phyloP scores from a whole-genome alignment of 345 rosid species.

The Carallia pectinifolia region DNA sequence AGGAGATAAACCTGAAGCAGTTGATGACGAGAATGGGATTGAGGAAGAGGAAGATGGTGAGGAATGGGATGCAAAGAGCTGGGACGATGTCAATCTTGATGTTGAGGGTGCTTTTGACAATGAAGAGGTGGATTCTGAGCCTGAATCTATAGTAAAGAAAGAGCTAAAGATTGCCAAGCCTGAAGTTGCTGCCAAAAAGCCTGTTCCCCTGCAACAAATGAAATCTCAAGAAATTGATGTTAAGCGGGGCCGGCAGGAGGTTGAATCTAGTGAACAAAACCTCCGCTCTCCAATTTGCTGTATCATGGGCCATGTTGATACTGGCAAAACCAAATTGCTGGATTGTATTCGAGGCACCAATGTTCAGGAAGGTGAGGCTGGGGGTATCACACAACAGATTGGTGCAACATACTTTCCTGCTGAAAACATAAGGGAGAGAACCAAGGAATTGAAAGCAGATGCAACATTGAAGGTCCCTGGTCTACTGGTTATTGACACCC shows the following conservation, averaged over 20 bases:
- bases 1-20: conserved; percentile 46
- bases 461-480: conserved; percentile 95
- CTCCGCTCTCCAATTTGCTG: conserved; percentile 96
- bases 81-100: conserved; percentile 80
- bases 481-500: conserved; percentile 93
- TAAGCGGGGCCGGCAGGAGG: conserved; percentile 31
- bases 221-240: conserved; percentile 31
- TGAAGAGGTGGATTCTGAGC: conserved; percentile 68
- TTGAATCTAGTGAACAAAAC: conserved; percentile 45
- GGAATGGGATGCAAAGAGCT: conserved; percentile 96
- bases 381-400: conserved; percentile 98
- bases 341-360: conserved; percentile 96
- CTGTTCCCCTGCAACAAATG: conserved; percentile 22
- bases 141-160: conserved; percentile 52
- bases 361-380: conserved; percentile 99
- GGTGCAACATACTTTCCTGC: conserved; percentile 99
- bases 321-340: conserved; percentile 93
- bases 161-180: conserved; percentile 42
- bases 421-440: conserved; percentile 87
- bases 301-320: conserved; percentile 98
- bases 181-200: conserved; percentile 30
- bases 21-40: conserved; percentile 46
- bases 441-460: conserved; percentile 88
- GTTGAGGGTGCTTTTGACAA: conserved; percentile 84
- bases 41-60: conserved; percentile 76